A percentile compares a stretch with the other conserved stretches of the same genome.
Evolutionary conservation across 2,329 filamentous ascomycete genomes (phyloP).

Genomic region (Alternaria brassicicola): DNA sequence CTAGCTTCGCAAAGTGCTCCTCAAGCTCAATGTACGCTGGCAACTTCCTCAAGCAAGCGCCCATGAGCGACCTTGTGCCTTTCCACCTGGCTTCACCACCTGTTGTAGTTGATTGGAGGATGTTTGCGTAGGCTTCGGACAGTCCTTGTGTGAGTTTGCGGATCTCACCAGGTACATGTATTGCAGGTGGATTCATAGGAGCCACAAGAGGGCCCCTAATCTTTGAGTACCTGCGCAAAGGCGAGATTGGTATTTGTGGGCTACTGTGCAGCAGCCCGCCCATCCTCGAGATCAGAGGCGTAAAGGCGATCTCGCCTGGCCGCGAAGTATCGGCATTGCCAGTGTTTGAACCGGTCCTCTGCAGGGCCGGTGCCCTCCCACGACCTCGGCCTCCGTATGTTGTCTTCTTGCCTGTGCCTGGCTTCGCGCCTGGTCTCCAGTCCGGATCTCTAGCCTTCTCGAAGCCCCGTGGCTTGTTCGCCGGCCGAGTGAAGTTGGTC

Average conservation of each 20-base stretch:
- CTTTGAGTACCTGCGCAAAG: slow-evolving; percentile 29
- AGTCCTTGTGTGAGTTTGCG: slow-evolving; percentile 41
- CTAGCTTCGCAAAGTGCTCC: slow-evolving; percentile 45
- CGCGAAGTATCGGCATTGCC: slow-evolving; percentile 16
- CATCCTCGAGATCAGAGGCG: slow-evolving; percentile 43
- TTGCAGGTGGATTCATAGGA: slow-evolving; percentile 28
- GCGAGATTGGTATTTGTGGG: slow-evolving; percentile 38
- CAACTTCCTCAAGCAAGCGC: slow-evolving; percentile 49
- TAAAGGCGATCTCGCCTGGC: slow-evolving; percentile 46
- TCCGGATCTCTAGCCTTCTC: slow-evolving; percentile 46
- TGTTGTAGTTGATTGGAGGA: slow-evolving; percentile 40
- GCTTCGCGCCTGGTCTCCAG: slow-evolving; percentile 41
- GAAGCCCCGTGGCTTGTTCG: slow-evolving; percentile 40
- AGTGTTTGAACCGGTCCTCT: not conserved
- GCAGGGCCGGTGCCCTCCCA: slow-evolving; percentile 20
- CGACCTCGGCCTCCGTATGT: slow-evolving; percentile 41
- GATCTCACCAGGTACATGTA: slow-evolving; percentile 31
- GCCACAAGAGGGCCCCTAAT: slow-evolving; percentile 33
- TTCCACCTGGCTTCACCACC: slow-evolving; percentile 29
- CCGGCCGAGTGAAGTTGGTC: slow-evolving; percentile 33
- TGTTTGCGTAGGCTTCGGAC: slow-evolving; percentile 42
- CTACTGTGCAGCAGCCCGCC: slow-evolving; percentile 36
- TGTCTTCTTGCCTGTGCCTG: slow-evolving; percentile 35
- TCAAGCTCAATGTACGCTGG: slow-evolving; percentile 51
- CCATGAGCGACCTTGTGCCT: slow-evolving; percentile 48